Percentiles rank a stretch among this genome's conserved stretches.
phyloP scores from a whole-genome alignment of 805 yeast species.

The Candida nitratophila region DNA sequence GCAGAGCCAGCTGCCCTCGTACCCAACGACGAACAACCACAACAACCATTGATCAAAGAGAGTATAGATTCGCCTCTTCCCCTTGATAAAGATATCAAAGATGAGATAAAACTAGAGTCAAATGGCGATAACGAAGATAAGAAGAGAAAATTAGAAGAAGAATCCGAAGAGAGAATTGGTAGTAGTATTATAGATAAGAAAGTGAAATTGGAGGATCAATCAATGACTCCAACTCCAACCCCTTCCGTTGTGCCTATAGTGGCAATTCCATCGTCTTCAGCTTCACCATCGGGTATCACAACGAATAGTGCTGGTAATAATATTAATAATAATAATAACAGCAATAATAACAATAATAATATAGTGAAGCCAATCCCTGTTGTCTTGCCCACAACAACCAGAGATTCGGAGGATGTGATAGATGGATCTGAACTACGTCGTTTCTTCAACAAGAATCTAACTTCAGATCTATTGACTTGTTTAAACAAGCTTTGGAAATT shows the following conservation, averaged over 20 bases:
- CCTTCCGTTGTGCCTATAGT: conserved; percentile 34
- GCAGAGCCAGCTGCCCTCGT: no score
- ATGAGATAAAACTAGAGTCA: no score
- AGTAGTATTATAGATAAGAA: background rate
- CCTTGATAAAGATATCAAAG: no score
- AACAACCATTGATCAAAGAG: no score
- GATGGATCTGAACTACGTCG: conserved; percentile 48
- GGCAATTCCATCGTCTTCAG: no score
- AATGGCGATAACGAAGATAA: background rate
- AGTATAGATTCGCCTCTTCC: no score
- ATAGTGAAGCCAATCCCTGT: no score
- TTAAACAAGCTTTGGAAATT: conserved; percentile 25
- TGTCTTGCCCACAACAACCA: conserved; percentile 23
- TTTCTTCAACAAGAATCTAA: conserved; percentile 41
- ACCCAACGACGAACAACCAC: no score
- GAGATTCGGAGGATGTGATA: conserved; percentile 30
- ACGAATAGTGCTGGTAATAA: no score
- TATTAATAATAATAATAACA: no score
- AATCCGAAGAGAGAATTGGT: background rate
- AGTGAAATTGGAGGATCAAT: background rate
- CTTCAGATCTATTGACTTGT: conserved; percentile 37
- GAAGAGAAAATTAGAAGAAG: background rate
- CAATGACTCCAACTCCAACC: conserved; percentile 4
- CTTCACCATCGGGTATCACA: no score
- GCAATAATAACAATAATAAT: no score